phyloP scores from a whole-genome alignment of 352 stramenopile genomes.

The Globisporangium spinosum region DNA sequence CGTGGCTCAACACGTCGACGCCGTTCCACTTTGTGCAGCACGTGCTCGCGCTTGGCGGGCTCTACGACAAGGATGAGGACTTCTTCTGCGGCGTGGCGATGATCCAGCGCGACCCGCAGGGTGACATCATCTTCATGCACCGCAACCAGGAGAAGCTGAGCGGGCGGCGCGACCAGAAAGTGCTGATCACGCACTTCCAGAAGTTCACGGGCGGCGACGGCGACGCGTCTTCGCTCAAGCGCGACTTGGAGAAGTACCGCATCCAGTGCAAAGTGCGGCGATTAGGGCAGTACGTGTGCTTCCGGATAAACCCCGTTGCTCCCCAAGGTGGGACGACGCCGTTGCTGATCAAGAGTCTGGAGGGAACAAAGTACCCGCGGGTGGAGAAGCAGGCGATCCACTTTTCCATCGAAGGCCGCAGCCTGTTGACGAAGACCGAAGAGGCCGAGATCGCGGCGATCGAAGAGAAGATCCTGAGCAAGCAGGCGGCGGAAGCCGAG shows the following conservation, averaged over 20 bases:
- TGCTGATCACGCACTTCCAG: conserved; percentile 65
- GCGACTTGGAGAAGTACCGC: conserved; percentile 69
- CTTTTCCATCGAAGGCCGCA: conserved; percentile 73
- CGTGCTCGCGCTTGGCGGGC: conserved; percentile 44
- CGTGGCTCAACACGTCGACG: conserved; percentile 71
- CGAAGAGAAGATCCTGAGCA: conserved; percentile 39
- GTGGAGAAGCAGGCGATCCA: conserved; percentile 74
- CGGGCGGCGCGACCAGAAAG: conserved; percentile 52
- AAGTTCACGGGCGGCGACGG: conserved; percentile 76
- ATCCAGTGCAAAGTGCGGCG: conserved; percentile 57
- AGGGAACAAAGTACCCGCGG: conserved; percentile 45
- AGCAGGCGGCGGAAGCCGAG: conserved; percentile 29
- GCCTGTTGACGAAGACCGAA: conserved; percentile 47
- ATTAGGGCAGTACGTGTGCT: conserved; percentile 63
- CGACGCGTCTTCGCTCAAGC: conserved; percentile 37
- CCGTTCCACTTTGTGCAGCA: conserved; percentile 70
- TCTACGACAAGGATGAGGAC: conserved; percentile 42
- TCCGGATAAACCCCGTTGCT: conserved; percentile 48
- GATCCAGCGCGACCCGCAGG: conserved; percentile 66
- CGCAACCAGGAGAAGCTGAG: conserved; percentile 78
- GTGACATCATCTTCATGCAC: conserved; percentile 79
- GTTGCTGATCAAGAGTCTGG: conserved; percentile 51
- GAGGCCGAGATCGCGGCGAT: conserved; percentile 53
- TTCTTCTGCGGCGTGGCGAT: conserved; percentile 82
- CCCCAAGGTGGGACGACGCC: conserved; percentile 38